Percentiles rank a stretch among this genome's conserved stretches.
phyloP scores from a whole-genome alignment of 1,139 yeast genomes.

The Saccharomycopsis crataegensis region DNA sequence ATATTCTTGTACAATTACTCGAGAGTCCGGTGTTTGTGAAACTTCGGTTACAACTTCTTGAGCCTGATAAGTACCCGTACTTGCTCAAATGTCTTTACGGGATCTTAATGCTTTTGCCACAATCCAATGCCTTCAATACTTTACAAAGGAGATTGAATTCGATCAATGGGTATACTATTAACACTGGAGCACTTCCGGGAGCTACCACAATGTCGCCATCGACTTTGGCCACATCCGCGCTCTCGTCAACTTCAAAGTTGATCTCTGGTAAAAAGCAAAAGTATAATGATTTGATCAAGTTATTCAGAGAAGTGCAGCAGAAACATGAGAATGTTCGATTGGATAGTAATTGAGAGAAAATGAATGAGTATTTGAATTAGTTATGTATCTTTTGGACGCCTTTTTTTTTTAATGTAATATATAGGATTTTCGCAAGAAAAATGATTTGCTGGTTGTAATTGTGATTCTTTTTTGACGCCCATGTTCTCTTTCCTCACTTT shows the following conservation, averaged over 20 bases:
- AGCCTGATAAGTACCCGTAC: slow-evolving; percentile 77
- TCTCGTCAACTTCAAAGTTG: not conserved
- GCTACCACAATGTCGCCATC: not conserved
- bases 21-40: slow-evolving; percentile 90
- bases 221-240: not conserved
- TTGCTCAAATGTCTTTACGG: slow-evolving; percentile 88
- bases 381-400: too few species aligned
- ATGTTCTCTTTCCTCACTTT: too few species aligned
- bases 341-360: not conserved
- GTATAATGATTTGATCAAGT: slow-evolving; percentile 52
- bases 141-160: slow-evolving; percentile 70
- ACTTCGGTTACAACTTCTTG: slow-evolving; percentile 76
- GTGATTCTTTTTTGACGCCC: too few species aligned
- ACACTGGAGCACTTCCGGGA: not conserved
- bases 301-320: slow-evolving; percentile 51
- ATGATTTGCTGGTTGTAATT: too few species aligned
- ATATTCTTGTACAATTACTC: slow-evolving; percentile 68
- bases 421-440: too few species aligned
- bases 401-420: too few species aligned
- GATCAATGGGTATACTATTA: slow-evolving; percentile 26
- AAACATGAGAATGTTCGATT: slow-evolving; percentile 34
- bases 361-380: too few species aligned
- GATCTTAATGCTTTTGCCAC: slow-evolving; percentile 88
- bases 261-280: slow-evolving; percentile 7
- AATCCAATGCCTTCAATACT: slow-evolving; percentile 83